Base-by-base conservation (phyloP, 768 basidiomycete species). In the Leccinum uliginosum region DNA sequence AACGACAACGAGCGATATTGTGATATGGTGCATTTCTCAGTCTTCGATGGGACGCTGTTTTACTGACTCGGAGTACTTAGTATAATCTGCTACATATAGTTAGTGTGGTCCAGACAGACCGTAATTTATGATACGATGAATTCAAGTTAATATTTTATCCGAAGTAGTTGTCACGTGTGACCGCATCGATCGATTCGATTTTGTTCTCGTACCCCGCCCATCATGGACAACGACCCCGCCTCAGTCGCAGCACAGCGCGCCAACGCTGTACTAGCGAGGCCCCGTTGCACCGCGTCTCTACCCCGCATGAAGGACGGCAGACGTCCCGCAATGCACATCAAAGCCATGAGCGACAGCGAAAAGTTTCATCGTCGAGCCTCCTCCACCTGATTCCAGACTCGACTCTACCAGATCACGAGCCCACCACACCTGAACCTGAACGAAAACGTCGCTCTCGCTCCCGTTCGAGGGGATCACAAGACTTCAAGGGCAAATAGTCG, bases 261-360 rank as follows among this genome's bases (percentile, higher is more conserved):
- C 68, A 82, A 84, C 54, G 90, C 93, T 10, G 87, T n/a, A n/a
- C n/a, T 96, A 48, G 91, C 91, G 46, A 93, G 87, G 75, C 83
- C 96, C 62, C 93, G 89, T 74, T 85, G 93, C 64, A 93, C 93
- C 44, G 91, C 93, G 54, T 95, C 93, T 17, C 73, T 96, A 27
- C 93, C 93, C 35, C 81, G 93, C 59, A 91, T 91, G 86, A 93
- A 93, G 71, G 89, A 93, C 71, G 93, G 93, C 7, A 76, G 93
- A 54, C 79, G 93, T 44, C 93, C 92, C 1, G 89, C 87, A 49
- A 90, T 91, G 89, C 90, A 89, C 66, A 77, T 82, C 62, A 89
- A 90, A 63, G 87, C 84, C 21, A 83, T 91, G 54, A 91, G 89
- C 66, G 90, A 92, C 70, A 88, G 90, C 10, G 90, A 92, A 72